phyloP scores from a whole-genome alignment of 2,329 filamentous ascomycete species.

The Monosporascus sp. region DNA sequence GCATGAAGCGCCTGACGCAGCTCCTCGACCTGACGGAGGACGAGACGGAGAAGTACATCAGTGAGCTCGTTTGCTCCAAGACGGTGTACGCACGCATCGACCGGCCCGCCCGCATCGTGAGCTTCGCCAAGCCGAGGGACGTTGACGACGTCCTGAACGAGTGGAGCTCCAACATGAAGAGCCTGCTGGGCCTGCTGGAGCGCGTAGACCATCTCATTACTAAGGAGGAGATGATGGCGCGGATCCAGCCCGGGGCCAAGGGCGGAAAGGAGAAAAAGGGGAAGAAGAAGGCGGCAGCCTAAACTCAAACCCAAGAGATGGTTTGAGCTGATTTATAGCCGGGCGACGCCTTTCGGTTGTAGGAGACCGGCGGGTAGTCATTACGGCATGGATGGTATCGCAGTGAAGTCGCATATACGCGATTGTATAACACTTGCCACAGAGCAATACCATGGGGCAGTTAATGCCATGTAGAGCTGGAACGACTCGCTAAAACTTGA shows the following conservation, averaged over 20 bases:
- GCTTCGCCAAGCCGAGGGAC: conserved; percentile 89
- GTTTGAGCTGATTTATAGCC: no score
- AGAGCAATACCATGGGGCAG: not conserved
- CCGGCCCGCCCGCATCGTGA: conserved; percentile 84
- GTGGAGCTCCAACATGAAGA: conserved; percentile 99
- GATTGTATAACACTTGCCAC: not conserved
- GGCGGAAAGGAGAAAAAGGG: conserved; percentile 32
- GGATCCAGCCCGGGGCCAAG: conserved; percentile 67
- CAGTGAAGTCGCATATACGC: conserved; percentile 3
- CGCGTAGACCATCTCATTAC: conserved; percentile 97
- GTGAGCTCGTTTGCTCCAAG: conserved; percentile 92
- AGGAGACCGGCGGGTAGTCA: not conserved
- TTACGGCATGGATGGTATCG: not conserved
- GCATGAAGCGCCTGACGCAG: conserved; percentile 83
- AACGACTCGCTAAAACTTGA: not conserved
- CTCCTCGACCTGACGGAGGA: conserved; percentile 89
- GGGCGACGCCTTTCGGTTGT: no score
- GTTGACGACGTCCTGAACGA: conserved; percentile 96
- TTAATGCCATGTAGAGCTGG: not conserved
- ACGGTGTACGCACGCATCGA: conserved; percentile 98
- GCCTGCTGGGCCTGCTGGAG: conserved; percentile 75
- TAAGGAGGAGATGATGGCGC: conserved; percentile 99
- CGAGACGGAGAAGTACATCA: conserved; percentile 98
- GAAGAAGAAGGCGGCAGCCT: conserved; percentile 25
- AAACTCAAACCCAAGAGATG: no score